phyloP scores from a whole-genome alignment of 768 basidiomycete species.

The Lentinus brumalis region DNA sequence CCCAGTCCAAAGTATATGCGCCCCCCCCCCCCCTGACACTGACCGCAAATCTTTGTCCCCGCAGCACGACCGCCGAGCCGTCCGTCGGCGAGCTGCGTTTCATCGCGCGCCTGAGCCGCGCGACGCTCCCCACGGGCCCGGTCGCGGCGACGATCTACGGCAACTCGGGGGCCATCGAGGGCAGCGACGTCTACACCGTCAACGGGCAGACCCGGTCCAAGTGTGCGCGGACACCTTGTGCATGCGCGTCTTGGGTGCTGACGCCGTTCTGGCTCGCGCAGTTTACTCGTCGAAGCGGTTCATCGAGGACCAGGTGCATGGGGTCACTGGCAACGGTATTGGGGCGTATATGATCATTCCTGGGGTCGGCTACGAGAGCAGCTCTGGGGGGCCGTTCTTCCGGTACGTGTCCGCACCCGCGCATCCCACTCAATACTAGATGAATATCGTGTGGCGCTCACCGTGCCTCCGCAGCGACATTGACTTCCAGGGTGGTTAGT shows the following conservation, averaged over 20 bases:
- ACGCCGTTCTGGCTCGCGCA: background rate
- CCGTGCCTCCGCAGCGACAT: constrained; percentile 34
- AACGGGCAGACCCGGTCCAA: constrained; percentile 51
- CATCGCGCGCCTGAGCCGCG: constrained; percentile 47
- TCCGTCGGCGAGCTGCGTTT: constrained; percentile 49
- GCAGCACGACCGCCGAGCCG: constrained; percentile 44
- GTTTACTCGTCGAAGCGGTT: constrained; percentile 37
- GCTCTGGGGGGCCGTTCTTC: constrained; percentile 54
- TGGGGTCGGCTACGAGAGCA: constrained; percentile 45
- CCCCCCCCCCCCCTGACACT: no score
- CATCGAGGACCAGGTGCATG: constrained; percentile 53
- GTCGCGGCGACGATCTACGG: constrained; percentile 42
- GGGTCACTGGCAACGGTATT: constrained; percentile 47
- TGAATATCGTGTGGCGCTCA: background rate
- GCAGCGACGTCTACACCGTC: constrained; percentile 46
- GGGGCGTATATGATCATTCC: constrained; percentile 50
- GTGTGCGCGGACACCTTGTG: constrained; percentile 40
- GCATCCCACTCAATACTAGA: no score
- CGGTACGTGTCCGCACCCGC: constrained; percentile 33
- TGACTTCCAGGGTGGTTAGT: constrained; percentile 43
- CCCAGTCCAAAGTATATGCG: background rate
- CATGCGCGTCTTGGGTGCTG: constrained; percentile 14
- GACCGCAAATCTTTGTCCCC: background rate
- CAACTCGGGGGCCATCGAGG: constrained; percentile 45
- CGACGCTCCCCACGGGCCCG: constrained; percentile 42